Evolutionary conservation across 2,329 filamentous ascomycete species (phyloP), one percentile per base, ranked within the genome.

Genomic region (Colletotrichum tofieldiae): DNA sequence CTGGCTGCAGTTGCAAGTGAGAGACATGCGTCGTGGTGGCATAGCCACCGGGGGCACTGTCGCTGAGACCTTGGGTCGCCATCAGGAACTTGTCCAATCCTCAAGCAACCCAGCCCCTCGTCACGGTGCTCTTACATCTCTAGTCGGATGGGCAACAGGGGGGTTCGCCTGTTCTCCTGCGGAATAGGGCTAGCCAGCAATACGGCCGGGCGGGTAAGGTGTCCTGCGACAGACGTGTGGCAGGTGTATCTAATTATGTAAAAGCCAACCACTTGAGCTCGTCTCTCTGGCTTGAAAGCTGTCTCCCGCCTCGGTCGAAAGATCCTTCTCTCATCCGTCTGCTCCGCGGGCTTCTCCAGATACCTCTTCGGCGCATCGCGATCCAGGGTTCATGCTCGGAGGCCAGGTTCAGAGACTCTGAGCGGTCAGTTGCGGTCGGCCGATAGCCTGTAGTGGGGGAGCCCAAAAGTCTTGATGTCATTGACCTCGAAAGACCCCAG

Each of bases 391-490:
- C 54, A 18, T 16, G 5, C 26, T 32, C 56, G n/a, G 23, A 20
- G 6, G 39, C 7, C 26, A 4, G 26, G 5, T n/a, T 23, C 18
- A 29, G 61, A 29, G 37, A 54, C 26, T 23, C 35, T n/a, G 23
- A 45, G 11, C 47, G 26, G 26, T 23, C 26, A 43, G 37, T 35
- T 45, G 47, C 29, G 11, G 18, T 47, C 47, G 18, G 37, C 32
- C 47, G 51, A 56, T 45, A 54, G 39, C 51, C 58, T 54, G 65
- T 45, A 52, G 43, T 68, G 52, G 69, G 37, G 29, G 29, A 23
- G 29, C 14, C 18, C 45, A 20, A 41, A 41, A 72, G 69, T 72
- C 65, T 72, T 72, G 69, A 69, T 69, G 69, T 72, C 69, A 72
- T 72, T 60, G 69, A 72, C 43, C 58, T 54, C 26, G 37, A 51